Conservation (phyloP, 2,329 filamentous ascomycete species). For the Arthrobotrys entomopaga region DNA sequence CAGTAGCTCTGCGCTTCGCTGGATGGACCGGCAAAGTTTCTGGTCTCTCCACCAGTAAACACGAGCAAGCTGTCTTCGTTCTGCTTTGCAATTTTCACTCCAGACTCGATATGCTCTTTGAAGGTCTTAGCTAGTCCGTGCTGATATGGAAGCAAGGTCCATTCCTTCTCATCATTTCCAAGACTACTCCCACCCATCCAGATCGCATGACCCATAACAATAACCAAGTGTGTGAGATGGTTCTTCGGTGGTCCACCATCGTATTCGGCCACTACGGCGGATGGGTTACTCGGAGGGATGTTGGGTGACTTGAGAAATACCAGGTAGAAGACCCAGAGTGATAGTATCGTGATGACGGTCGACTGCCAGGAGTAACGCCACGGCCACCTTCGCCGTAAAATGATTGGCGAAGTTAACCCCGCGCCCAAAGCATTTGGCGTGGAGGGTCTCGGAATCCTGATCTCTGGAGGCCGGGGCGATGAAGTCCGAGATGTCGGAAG, state of each 20-base stretch:
- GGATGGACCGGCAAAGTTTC: constrained; percentile 66
- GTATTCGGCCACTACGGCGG: constrained; percentile 28
- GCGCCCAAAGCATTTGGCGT: constrained; percentile 7
- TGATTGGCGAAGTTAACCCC: constrained; percentile 20
- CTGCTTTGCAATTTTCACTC: constrained; percentile 67
- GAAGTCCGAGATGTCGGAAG: constrained; percentile 38
- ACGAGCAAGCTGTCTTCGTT: constrained; percentile 68
- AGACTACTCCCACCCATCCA: constrained; percentile 57
- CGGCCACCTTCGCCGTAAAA: constrained; percentile 24
- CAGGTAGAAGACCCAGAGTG: constrained; percentile 30
- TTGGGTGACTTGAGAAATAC: background rate
- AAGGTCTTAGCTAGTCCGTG: constrained; percentile 81
- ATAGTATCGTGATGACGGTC: constrained; percentile 13
- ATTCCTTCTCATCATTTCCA: constrained; percentile 56
- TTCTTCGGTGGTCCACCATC: constrained; percentile 41
- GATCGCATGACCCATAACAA: constrained; percentile 59
- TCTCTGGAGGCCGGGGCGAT: constrained; percentile 40
- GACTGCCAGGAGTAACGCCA: constrained; percentile 48
- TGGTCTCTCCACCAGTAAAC: constrained; percentile 78
- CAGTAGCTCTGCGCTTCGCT: constrained; percentile 74
- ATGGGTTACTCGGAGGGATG: background rate
- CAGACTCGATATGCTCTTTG: constrained; percentile 76
- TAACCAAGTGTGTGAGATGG: constrained; percentile 55
- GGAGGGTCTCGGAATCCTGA: constrained; percentile 27
- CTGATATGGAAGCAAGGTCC: constrained; percentile 65